Evolutionary conservation across 2,329 filamentous ascomycete genomes (phyloP), one percentile per base, ranked within the genome.

Genomic region (Colletotrichum eleusines): DNA sequence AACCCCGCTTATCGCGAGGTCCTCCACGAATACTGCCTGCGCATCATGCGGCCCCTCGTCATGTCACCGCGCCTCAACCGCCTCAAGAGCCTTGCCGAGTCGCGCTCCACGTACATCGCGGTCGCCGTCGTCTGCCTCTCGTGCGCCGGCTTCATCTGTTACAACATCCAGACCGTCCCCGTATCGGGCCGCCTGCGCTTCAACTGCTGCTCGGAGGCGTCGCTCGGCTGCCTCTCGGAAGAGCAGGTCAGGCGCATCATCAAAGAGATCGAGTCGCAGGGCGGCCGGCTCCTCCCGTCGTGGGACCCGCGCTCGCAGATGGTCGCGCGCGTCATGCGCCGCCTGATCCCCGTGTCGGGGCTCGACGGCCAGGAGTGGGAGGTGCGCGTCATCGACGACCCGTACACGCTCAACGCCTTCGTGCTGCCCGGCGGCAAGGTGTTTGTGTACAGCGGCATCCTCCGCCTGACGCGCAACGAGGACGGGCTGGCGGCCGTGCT

Each of bases 341-440:
- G 90, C 65, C 79, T 95, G 75, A 88, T 94, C 33, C 91, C 91
- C 7, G 89, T 90, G 61, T 90, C 88, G 73, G 90, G 90, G 6
- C 81, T 92, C 81, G 76, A 79, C 64, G 80, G 86, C 72, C 81
- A 86, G 50, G 77, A 88, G 16, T 95, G 93, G 92, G 90, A 94
- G 80, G 86, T 95, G 5, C 84, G 87, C 75, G 92, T 95, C 8
- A 94, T 95, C 75, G 86, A 93, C n/a, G 90, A 90, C 71, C 84
- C 26, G 73, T 83, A 76, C 50, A 87, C 86, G 48, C 85, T 86
- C 73, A 95, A 95, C 75, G 93, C 93, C 0, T 94, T 95, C 76
- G 92, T 95, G 1, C 85, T 94, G 7, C 92, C 93, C 0, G 92
- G 90, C 5, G 92, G 92, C 31, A 94, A 94, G 75, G 92, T 95